Conservation (phyloP, 306 rosid species). For the Casuarina equisetifolia region DNA sequence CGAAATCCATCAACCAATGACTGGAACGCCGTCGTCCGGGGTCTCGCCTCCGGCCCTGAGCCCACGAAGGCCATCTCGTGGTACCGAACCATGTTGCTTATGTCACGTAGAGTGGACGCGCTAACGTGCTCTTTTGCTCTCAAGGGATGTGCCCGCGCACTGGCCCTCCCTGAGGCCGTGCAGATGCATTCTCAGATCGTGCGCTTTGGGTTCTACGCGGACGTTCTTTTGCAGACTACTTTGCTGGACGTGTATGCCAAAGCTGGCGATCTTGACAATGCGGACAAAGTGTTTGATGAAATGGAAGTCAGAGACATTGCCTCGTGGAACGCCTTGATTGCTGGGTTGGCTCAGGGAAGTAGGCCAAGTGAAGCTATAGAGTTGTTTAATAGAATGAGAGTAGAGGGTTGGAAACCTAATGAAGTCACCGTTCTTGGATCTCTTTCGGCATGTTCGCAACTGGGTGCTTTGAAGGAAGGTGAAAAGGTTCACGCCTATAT, state of each 20-base stretch:
- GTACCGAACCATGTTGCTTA: slow-evolving; percentile 50
- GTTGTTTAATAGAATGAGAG: slow-evolving; percentile 66
- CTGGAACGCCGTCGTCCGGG: slow-evolving; percentile 81
- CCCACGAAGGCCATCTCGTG: slow-evolving; percentile 66
- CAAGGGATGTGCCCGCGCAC: slow-evolving; percentile 81
- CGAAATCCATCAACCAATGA: slow-evolving; percentile 64
- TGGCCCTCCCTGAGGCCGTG: slow-evolving; percentile 57
- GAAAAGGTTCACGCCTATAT: slow-evolving; percentile 51
- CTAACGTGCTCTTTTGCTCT: slow-evolving; percentile 77
- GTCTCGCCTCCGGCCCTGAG: slow-evolving; percentile 66
- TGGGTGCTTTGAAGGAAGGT: slow-evolving; percentile 75
- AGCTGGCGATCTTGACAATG: slow-evolving; percentile 53
- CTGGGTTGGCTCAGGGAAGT: slow-evolving; percentile 84
- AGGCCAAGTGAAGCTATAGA: slow-evolving; percentile 59
- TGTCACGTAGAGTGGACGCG: slow-evolving; percentile 56
- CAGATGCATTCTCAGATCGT: slow-evolving; percentile 69
- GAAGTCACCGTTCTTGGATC: slow-evolving; percentile 72
- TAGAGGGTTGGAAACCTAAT: slow-evolving; percentile 66
- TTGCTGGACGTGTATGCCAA: slow-evolving; percentile 76
- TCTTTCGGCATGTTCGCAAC: slow-evolving; percentile 76
- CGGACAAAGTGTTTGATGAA: slow-evolving; percentile 77
- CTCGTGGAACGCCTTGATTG: slow-evolving; percentile 75
- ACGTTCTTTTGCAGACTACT: slow-evolving; percentile 59
- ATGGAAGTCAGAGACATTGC: slow-evolving; percentile 66
- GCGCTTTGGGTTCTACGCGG: slow-evolving; percentile 59